Evolutionary conservation across 306 rosid genomes (phyloP).

Genomic region (Begonia loranthoides): DNA sequence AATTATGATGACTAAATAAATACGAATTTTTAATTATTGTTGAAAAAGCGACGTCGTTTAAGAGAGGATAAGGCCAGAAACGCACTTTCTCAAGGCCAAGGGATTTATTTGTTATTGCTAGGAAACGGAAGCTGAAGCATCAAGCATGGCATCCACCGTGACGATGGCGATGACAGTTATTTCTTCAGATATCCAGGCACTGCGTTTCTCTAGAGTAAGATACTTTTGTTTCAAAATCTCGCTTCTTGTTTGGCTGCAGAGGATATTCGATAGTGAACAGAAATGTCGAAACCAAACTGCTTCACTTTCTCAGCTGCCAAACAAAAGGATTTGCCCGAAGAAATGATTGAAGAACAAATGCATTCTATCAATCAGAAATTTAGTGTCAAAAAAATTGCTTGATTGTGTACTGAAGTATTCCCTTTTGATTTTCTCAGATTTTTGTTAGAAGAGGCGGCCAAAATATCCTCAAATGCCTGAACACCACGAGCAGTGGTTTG

Average conservation of each 20-base stretch:
- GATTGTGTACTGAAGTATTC: too few relatives aligned
- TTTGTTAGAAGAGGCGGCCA: conserved; percentile 9
- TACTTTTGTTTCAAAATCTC: neutral
- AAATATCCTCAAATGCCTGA: conserved; percentile 5
- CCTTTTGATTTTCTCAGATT: conserved; percentile 2
- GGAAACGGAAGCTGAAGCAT: neutral
- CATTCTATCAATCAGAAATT: too few relatives aligned
- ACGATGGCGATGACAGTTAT: neutral
- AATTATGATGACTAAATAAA: too few relatives aligned
- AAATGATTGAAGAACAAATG: too few relatives aligned
- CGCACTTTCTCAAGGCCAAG: too few relatives aligned
- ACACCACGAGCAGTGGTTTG: conserved; percentile 11
- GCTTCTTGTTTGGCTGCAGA: neutral
- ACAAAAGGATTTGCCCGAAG: neutral
- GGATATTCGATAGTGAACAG: neutral
- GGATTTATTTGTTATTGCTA: too few relatives aligned
- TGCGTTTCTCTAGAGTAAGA: conserved; percentile 3
- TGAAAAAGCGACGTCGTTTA: too few relatives aligned
- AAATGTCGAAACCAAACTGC: neutral
- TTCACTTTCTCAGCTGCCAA: neutral
- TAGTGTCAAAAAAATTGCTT: too few relatives aligned
- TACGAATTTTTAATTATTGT: too few relatives aligned
- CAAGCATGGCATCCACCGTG: conserved; percentile 5
- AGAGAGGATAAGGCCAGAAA: too few relatives aligned
- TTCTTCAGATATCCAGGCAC: neutral